Evolutionary conservation across 2,329 filamentous ascomycete species (phyloP).

Genomic region (Lachnellula suecica): DNA sequence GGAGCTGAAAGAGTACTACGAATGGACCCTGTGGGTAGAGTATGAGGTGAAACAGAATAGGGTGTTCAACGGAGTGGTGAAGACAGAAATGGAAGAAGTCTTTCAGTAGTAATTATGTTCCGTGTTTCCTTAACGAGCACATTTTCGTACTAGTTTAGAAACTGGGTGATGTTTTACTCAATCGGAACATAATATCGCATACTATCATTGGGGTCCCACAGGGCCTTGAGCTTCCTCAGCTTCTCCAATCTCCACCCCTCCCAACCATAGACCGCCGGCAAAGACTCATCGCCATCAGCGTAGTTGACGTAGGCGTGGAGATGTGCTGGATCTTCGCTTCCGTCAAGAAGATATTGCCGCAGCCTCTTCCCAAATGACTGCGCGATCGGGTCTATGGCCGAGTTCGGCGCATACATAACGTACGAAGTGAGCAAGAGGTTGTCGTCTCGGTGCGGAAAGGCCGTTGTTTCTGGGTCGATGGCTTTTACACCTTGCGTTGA

Average conservation of each 20-base stretch:
- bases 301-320: constrained; percentile 8
- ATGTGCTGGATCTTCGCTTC: constrained; percentile 36
- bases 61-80: constrained; percentile 34
- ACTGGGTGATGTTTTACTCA: too few relatives aligned
- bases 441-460: constrained; percentile 45
- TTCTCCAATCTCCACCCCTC: constrained; percentile 4
- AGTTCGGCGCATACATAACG: constrained; percentile 36
- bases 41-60: constrained; percentile 7
- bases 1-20: constrained; percentile 22
- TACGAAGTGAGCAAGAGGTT: constrained; percentile 42
- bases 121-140: too few relatives aligned
- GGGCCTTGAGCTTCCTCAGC: constrained; percentile 1
- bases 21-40: constrained; percentile 27
- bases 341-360: constrained; percentile 37
- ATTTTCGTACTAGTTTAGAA: too few relatives aligned
- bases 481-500: constrained; percentile 43
- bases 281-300: not conserved
- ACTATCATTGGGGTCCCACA: not conserved
- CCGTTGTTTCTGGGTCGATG: constrained; percentile 34
- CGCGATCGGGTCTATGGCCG: constrained; percentile 35
- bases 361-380: constrained; percentile 37
- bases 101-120: too few relatives aligned
- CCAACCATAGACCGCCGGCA: not conserved
- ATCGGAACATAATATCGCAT: constrained; percentile 6
- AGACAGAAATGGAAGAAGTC: constrained; percentile 34